Percentiles rank a stretch among this genome's conserved stretches.
Evolutionary conservation across 441 rosid genomes (phyloP).

Genomic region (Macaranga tanarius): DNA sequence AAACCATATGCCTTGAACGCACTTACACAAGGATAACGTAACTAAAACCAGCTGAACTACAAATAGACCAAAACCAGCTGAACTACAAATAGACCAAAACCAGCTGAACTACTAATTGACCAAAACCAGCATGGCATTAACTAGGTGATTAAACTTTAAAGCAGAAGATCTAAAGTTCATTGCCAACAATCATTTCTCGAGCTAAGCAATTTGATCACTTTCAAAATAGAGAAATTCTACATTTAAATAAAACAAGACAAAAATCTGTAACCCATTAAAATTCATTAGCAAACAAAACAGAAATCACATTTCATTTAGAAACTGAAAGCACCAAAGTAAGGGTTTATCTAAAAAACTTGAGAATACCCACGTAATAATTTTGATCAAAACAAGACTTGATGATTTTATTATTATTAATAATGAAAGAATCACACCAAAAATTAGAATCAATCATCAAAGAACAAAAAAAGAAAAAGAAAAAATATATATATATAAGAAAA

Average conservation of each 20-base stretch:
- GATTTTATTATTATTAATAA: not conserved
- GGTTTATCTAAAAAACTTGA: not conserved
- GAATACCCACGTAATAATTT: not conserved
- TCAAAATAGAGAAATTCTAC: not conserved
- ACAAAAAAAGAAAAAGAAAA: not conserved
- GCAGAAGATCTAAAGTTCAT: too few species aligned
- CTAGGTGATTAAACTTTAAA: too few species aligned
- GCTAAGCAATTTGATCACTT: not conserved
- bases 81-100: too few species aligned
- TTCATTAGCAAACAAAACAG: not conserved
- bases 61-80: too few species aligned
- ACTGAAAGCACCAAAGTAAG: not conserved
- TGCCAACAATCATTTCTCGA: too few species aligned
- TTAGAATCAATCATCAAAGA: not conserved
- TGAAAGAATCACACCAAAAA: not conserved
- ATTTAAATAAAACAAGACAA: not conserved
- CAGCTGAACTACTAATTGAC: too few species aligned
- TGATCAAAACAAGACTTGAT: not conserved
- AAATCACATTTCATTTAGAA: not conserved
- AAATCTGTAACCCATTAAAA: not conserved
- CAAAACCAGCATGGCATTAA: too few species aligned
- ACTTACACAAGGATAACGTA: constrained; percentile 73
- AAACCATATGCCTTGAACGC: constrained; percentile 73
- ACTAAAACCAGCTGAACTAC: constrained; percentile 44
- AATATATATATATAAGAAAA: too few species aligned